phyloP scores from a whole-genome alignment of 768 basidiomycete genomes.

The Hygrocybe coccinea region DNA sequence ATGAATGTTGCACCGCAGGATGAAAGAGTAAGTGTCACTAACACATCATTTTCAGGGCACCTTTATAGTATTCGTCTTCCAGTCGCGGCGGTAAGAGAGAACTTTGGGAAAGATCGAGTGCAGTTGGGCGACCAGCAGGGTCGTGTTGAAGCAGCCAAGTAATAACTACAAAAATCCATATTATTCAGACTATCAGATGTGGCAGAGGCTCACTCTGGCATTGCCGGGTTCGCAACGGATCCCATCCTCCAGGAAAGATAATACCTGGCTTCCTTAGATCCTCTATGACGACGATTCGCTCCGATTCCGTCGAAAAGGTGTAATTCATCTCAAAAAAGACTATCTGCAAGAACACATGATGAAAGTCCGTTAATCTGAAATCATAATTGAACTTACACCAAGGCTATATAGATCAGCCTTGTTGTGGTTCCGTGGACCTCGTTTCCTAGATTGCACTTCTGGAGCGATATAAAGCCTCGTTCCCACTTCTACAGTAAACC shows the following conservation, averaged over 20 bases:
- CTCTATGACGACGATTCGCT: conserved; percentile 80
- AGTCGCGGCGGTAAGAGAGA: conserved; percentile 67
- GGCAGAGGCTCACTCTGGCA: conserved; percentile 53
- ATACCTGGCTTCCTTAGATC: conserved; percentile 68
- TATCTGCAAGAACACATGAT: conserved; percentile 46
- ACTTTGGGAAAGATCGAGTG: conserved; percentile 79
- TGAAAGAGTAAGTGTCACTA: conserved; percentile 18
- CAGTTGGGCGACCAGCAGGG: conserved; percentile 70
- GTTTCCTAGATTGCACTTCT: conserved; percentile 66
- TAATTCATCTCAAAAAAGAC: conserved; percentile 99
- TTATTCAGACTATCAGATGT: background rate
- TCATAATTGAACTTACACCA: conserved; percentile 52
- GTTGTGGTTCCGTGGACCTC: conserved; percentile 67
- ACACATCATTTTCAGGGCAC: conserved; percentile 74
- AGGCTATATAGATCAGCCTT: conserved; percentile 96
- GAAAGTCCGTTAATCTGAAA: background rate
- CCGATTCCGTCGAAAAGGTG: conserved; percentile 71
- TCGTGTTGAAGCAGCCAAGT: conserved; percentile 78
- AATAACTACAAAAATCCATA: conserved; percentile 51
- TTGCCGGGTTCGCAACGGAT: conserved; percentile 52
- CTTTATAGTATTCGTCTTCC: conserved; percentile 84
- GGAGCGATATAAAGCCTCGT: conserved; percentile 92
- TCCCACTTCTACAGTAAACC: conserved; percentile 63
- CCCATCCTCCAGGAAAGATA: conserved; percentile 76
- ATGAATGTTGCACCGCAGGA: background rate